Base-by-base conservation (phyloP, 352 stramenopile species). In the Pythium aristosporum region DNA sequence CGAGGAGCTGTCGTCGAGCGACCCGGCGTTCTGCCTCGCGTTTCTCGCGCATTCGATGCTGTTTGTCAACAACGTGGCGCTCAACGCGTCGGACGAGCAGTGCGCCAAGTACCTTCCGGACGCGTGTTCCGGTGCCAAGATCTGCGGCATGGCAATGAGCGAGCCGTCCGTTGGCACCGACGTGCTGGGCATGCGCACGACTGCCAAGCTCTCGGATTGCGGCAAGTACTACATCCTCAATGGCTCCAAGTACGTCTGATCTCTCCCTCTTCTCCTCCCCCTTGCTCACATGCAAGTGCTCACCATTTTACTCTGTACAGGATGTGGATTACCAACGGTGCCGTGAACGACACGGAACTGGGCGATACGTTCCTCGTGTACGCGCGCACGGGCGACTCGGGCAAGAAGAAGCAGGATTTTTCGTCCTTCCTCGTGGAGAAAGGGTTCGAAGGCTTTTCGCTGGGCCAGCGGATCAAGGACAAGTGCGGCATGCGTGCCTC, bases 241-340 rank as follows among this genome's bases (percentile, higher is more conserved):
- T 67, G 86, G 86, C 57, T 87, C 84, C 56, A 94, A 94, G 83
- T 92, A 77, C 34, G 81, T 79, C 3, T 39, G 34, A 9, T 15
- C 11, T 15, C 34, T 39, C 34, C 11, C 0, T 39, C 34, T 12
- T 12, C 12, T 7, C 7, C 11, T 15, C 34, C 11, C 34, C 11
- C 0, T 39, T 7, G 16, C 15, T 46, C 13, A 20, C 13, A 46
- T 46, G 10, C 23, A 16, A 28, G 11, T 39, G 6, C 37, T 51
- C 11, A 51, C 15, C 5, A 11, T 21, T 49, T 34, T 30, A 15
- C 43, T 58, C 16, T 58, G 28, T 30, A 23, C 28, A 92, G 83
- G 66, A 99, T 99, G 97, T 99, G 97, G 97, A 99, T 99, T 77
- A 99, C 98, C 8, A 99, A 99, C 74, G 98, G 97, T 21, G 97